These are phyloP conservation scores for Trichoderma endophyticum DNA, from an alignment of 2,329 filamentous ascomycete species.

Conservation along the genomic window DNA sequence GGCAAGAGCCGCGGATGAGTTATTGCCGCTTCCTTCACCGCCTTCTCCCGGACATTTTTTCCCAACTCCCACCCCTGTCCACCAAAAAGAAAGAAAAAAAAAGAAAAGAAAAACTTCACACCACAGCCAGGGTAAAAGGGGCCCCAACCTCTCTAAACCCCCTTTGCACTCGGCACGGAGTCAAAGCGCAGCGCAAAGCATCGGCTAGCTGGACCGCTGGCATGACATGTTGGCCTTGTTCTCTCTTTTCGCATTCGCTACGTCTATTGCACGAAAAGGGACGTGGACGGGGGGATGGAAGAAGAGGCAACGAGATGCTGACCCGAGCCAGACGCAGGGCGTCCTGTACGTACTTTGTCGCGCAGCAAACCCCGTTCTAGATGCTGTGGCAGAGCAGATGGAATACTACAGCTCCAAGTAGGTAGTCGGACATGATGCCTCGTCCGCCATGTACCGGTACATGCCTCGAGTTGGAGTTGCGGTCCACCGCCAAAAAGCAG, in stretches of 20 bases:
- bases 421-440: not conserved
- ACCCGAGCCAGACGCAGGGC: slow-evolving; percentile 16
- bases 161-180: not conserved
- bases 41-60: not conserved
- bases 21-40: slow-evolving; percentile 11
- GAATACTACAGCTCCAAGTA: not conserved
- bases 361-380: slow-evolving; percentile 15
- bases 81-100: not conserved
- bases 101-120: not conserved
- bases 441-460: not conserved
- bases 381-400: not conserved
- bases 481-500: not conserved
- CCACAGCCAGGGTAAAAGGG: not conserved
- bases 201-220: not conserved
- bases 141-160: slow-evolving; percentile 1
- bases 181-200: not conserved
- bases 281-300: not conserved
- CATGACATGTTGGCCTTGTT: not conserved
- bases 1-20: not conserved
- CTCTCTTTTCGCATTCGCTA: not conserved
- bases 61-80: not conserved
- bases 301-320: not conserved
- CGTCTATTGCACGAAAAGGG: not conserved
- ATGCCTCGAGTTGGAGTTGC: not conserved
- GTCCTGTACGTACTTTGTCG: slow-evolving; percentile 16